Evolutionary conservation across 192 early-diverging fungal species (phyloP), one percentile per base, ranked within the genome.

Genomic region (Coemansia sp.): DNA sequence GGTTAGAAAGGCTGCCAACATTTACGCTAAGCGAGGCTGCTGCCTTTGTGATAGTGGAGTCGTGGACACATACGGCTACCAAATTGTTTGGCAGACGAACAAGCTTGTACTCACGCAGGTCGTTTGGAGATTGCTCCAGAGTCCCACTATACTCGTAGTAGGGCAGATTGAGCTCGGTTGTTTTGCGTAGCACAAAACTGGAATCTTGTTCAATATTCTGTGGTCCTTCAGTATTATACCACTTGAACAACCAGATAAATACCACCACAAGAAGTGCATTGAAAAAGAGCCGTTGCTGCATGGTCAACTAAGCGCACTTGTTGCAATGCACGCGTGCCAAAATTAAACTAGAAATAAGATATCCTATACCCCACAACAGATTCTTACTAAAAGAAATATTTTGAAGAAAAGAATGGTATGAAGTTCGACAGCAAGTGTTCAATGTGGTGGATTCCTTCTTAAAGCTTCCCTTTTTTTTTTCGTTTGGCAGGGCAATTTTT

Each of bases 1-100:
- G 85, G 65, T 87, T 85, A 26, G 67, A 73, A 41, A 85, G 61
- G 49, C 82, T 73, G 22, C 89, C 89, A 38, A 91, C 83, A 56
- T 84, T 77, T 14, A 90, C 85, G 50, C 81, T 77, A 3, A 88
- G 65, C 0, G 83, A 68, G 0, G 87, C 88, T 18, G 85, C 82
- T 6, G 87, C 82, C 56, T 80, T 74, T 24, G 69, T 51, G 30
- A 68, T 51, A 61, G 86, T 81, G 0, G 81, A 69, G 19, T 76
- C 87, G 50, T 84, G 85, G 24, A 87, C 79, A 6, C 89, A 58
- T 21, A 89, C 58, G 1, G 74, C 86, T 49, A 84, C 69, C 9
- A 91, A 63, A 22, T 84, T 71, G 65, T 91, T 91, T 1, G 64
- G 73, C 12, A 89, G 60, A 7, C 65, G 60, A 6, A 91, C 49